Conservation (phyloP, 2,329 filamentous ascomycete genomes). For the Phymatotrichopsis omnivora region DNA sequence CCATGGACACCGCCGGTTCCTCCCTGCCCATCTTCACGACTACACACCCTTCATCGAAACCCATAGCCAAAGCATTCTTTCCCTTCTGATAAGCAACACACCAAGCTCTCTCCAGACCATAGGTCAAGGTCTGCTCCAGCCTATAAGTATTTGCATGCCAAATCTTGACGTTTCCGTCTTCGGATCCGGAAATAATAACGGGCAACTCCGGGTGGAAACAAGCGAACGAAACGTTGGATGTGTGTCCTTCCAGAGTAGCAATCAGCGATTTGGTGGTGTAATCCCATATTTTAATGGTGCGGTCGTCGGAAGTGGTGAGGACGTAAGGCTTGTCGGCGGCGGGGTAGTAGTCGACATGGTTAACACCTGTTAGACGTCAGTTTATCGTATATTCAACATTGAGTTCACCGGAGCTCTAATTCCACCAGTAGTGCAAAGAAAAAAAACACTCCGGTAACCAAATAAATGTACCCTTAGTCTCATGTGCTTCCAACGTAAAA, state of each 20-base stretch:
- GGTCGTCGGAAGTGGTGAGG: slow-evolving; percentile 90
- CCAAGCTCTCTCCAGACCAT: slow-evolving; percentile 92
- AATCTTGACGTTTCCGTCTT: slow-evolving; percentile 94
- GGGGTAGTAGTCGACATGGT: slow-evolving; percentile 86
- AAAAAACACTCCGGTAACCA: too few relatives aligned
- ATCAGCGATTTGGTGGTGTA: slow-evolving; percentile 98
- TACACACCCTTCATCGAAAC: slow-evolving; percentile 95
- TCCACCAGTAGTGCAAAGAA: too few relatives aligned
- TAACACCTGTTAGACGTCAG: slow-evolving; percentile 53
- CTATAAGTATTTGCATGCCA: slow-evolving; percentile 98
- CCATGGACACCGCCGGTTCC: slow-evolving; percentile 96
- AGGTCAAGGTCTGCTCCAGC: slow-evolving; percentile 90
- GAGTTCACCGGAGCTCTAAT: too few relatives aligned
- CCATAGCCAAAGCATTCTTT: slow-evolving; percentile 86
- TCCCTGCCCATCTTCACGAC: slow-evolving; percentile 97
- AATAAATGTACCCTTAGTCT: slow-evolving; percentile 29
- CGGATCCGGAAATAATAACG: slow-evolving; percentile 93
- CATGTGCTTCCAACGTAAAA: slow-evolving; percentile 77
- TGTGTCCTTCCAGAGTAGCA: slow-evolving; percentile 91
- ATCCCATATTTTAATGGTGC: slow-evolving; percentile 97
- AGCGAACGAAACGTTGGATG: slow-evolving; percentile 95
- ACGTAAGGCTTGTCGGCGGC: slow-evolving; percentile 73
- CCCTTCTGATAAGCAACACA: slow-evolving; percentile 93
- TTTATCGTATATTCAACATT: background rate
- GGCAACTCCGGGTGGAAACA: slow-evolving; percentile 96